phyloP scores from a whole-genome alignment of 2,329 filamentous ascomycete genomes.

The Bisporella sp. region DNA sequence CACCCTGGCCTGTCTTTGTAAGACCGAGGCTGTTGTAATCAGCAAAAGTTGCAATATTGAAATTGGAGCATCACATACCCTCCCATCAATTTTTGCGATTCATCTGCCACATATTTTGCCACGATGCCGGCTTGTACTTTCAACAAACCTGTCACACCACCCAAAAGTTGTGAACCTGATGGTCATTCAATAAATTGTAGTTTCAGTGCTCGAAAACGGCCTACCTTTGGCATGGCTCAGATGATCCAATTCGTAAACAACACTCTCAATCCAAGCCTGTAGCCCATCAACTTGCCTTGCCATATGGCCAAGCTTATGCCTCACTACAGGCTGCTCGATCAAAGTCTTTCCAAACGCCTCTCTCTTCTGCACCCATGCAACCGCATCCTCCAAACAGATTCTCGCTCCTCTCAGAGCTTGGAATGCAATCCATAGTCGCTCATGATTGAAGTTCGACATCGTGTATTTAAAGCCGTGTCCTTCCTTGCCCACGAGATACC shows the following conservation, averaged over 20 bases:
- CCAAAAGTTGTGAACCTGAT: slow-evolving; percentile 12
- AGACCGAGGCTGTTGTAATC: slow-evolving; percentile 6
- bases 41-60: background rate
- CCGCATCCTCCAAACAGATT: slow-evolving; percentile 43
- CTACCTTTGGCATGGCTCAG: slow-evolving; percentile 18
- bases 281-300: slow-evolving; percentile 49
- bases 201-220: slow-evolving; percentile 21
- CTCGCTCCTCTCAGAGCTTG: slow-evolving; percentile 49
- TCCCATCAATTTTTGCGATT: slow-evolving; percentile 29
- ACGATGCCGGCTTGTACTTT: slow-evolving; percentile 12
- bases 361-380: slow-evolving; percentile 39
- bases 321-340: slow-evolving; percentile 49
- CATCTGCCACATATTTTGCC: slow-evolving; percentile 9
- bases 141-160: slow-evolving; percentile 7
- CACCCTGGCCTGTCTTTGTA: slow-evolving; percentile 13
- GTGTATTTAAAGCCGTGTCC: slow-evolving; percentile 47
- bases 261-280: slow-evolving; percentile 52
- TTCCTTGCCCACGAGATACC: slow-evolving; percentile 45
- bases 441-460: slow-evolving; percentile 51
- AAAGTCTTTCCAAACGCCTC: slow-evolving; percentile 51
- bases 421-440: slow-evolving; percentile 50
- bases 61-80: slow-evolving; percentile 18
- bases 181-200: slow-evolving; percentile 29
- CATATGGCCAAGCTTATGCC: slow-evolving; percentile 50
- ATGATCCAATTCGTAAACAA: slow-evolving; percentile 33